Evolutionary conservation across 2,329 filamentous ascomycete species (phyloP).

Genomic region (Gyromitra esculenta): DNA sequence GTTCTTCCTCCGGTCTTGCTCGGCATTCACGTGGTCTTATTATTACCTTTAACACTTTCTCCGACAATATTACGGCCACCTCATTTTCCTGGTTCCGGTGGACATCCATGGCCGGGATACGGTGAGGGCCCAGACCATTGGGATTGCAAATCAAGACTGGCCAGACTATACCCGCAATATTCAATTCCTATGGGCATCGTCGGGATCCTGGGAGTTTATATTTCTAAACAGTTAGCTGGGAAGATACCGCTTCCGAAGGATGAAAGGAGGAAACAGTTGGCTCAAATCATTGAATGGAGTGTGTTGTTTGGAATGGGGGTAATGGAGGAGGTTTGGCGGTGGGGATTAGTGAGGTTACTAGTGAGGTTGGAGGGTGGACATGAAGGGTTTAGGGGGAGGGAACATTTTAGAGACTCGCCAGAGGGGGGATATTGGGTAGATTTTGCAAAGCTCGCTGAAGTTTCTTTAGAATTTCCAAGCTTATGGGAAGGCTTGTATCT

Average conservation of each 20-base stretch:
- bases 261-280: slow-evolving; percentile 49
- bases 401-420: background rate
- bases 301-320: slow-evolving; percentile 53
- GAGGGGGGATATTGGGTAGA: slow-evolving; percentile 19
- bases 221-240: slow-evolving; percentile 53
- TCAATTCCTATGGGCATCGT: slow-evolving; percentile 53
- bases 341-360: slow-evolving; percentile 53
- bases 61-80: slow-evolving; percentile 35
- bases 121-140: background rate
- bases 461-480: slow-evolving; percentile 21
- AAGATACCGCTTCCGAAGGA: slow-evolving; percentile 53
- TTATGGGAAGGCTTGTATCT: slow-evolving; percentile 55
- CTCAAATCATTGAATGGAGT: slow-evolving; percentile 48
- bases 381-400: slow-evolving; percentile 50
- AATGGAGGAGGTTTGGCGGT: slow-evolving; percentile 54
- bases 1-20: slow-evolving; percentile 54
- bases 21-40: slow-evolving; percentile 48
- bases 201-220: slow-evolving; percentile 52
- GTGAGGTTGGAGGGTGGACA: slow-evolving; percentile 47
- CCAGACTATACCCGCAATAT: slow-evolving; percentile 43
- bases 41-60: slow-evolving; percentile 51
- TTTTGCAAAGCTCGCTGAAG: background rate
- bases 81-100: slow-evolving; percentile 27
- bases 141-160: slow-evolving; percentile 15
- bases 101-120: slow-evolving; percentile 15